A percentile compares a stretch with the other conserved stretches of the same genome.
phyloP scores from a whole-genome alignment of 2,329 filamentous ascomycete genomes.

The Rhinocladiella similis region DNA sequence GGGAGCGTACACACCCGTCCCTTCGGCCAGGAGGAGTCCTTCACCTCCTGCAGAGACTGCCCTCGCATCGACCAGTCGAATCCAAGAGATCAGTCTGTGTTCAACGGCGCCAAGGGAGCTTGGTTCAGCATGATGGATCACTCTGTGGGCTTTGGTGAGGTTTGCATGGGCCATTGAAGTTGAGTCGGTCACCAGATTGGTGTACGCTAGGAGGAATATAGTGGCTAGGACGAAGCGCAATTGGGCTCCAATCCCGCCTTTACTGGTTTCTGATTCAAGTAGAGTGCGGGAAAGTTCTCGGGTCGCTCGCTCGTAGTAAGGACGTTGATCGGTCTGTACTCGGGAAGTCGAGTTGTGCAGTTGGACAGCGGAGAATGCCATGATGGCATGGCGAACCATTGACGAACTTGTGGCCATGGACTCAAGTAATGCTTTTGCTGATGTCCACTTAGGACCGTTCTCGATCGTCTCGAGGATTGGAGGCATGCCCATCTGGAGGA shows the following conservation, averaged over 20 bases:
- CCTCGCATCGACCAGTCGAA: constrained; percentile 56
- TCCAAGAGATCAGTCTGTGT: constrained; percentile 54
- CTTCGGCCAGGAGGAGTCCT: constrained; percentile 53
- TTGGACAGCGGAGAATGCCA: background rate
- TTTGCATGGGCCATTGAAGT: constrained; percentile 51
- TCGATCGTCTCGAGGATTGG: background rate
- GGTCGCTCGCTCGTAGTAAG: background rate
- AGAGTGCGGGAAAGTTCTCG: constrained; percentile 47
- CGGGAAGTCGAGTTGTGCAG: too few relatives aligned
- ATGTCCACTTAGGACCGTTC: background rate
- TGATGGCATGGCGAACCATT: background rate
- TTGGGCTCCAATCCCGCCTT: too few relatives aligned
- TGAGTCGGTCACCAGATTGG: constrained; percentile 49
- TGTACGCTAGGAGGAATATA: constrained; percentile 58
- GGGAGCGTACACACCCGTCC: constrained; percentile 39
- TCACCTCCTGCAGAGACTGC: constrained; percentile 59
- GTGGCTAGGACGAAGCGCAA: too few relatives aligned
- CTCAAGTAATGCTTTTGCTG: background rate
- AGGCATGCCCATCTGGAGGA: background rate
- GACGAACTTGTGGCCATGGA: background rate
- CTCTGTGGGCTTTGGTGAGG: constrained; percentile 50
- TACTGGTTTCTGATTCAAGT: too few relatives aligned
- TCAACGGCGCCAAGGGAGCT: constrained; percentile 38
- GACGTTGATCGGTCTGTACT: too few relatives aligned
- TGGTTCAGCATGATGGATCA: constrained; percentile 45